A percentile compares a stretch with the other conserved stretches of the same genome.
These are phyloP conservation scores for Alternaria gaisen DNA, from an alignment of 2,329 filamentous ascomycete species.

Conservation along the genomic window DNA sequence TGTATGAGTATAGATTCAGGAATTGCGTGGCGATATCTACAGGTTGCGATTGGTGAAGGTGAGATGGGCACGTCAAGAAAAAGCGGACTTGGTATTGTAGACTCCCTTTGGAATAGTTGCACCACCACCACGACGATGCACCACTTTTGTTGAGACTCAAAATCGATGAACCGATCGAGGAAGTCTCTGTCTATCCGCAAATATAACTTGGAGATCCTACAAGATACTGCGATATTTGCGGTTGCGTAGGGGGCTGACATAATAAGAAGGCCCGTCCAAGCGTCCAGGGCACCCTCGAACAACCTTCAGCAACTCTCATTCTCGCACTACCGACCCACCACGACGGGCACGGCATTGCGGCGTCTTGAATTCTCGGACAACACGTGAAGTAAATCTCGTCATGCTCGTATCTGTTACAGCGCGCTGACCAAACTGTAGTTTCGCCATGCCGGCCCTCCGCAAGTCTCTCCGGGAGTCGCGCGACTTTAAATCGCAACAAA, in stretches of 20 bases:
- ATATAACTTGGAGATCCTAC: slow-evolving; percentile 1
- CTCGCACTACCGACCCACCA: slow-evolving; percentile 37
- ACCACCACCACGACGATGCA: background rate
- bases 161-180: background rate
- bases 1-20: background rate
- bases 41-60: slow-evolving; percentile 9
- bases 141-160: background rate
- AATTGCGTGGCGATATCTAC: background rate
- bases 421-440: slow-evolving; percentile 46
- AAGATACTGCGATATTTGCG: slow-evolving; percentile 17
- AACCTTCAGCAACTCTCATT: slow-evolving; percentile 34
- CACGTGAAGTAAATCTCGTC: slow-evolving; percentile 45
- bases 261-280: slow-evolving; percentile 29
- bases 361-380: slow-evolving; percentile 37
- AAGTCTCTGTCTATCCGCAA: background rate
- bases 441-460: slow-evolving; percentile 51
- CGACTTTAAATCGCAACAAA: slow-evolving; percentile 36
- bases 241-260: slow-evolving; percentile 29
- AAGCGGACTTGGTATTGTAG: slow-evolving; percentile 10
- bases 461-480: slow-evolving; percentile 42
- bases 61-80: slow-evolving; percentile 10
- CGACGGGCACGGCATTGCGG: slow-evolving; percentile 39
- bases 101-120: background rate
- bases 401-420: slow-evolving; percentile 22
- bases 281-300: slow-evolving; percentile 28